Evolutionary conservation across 495 filamentous ascomycete genomes (phyloP).

Genomic region (Penicillium odoratum): DNA sequence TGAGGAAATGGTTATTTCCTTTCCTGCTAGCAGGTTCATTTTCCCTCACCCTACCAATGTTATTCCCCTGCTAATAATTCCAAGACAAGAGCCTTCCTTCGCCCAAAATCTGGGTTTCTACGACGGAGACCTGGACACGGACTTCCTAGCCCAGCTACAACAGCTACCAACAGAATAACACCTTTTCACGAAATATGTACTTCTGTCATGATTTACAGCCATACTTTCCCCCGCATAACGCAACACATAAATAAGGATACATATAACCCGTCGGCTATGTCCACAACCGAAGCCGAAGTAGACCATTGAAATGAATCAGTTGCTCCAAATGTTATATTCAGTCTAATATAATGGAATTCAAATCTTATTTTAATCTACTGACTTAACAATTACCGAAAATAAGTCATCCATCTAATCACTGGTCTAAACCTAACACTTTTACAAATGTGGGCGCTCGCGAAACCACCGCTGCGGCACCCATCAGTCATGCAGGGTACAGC

Average conservation of each 20-base stretch:
- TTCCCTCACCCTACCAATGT: background rate
- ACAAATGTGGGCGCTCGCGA: too few relatives aligned
- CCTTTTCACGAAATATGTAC: background rate
- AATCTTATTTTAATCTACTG: too few relatives aligned
- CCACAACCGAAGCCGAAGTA: slow-evolving; percentile 5
- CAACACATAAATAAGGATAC: background rate
- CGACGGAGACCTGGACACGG: slow-evolving; percentile 25
- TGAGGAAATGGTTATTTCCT: slow-evolving; percentile 24
- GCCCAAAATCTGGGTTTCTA: slow-evolving; percentile 32
- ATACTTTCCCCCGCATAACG: background rate
- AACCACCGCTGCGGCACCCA: too few relatives aligned
- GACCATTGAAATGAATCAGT: background rate
- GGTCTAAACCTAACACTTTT: too few relatives aligned
- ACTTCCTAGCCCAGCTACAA: slow-evolving; percentile 28
- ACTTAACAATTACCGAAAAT: too few relatives aligned
- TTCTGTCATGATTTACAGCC: background rate
- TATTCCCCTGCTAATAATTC: background rate
- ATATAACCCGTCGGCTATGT: slow-evolving; percentile 9
- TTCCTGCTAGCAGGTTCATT: slow-evolving; percentile 17
- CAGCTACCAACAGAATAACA: slow-evolving; percentile 5
- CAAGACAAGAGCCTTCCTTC: slow-evolving; percentile 24
- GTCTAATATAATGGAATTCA: too few relatives aligned
- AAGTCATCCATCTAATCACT: too few relatives aligned
- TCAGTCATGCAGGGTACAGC: too few relatives aligned
- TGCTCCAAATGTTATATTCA: background rate